Evolutionary conservation across 345 rosid species (phyloP), one percentile per base, ranked within the genome.

Genomic region (Eutrema japonicum): DNA sequence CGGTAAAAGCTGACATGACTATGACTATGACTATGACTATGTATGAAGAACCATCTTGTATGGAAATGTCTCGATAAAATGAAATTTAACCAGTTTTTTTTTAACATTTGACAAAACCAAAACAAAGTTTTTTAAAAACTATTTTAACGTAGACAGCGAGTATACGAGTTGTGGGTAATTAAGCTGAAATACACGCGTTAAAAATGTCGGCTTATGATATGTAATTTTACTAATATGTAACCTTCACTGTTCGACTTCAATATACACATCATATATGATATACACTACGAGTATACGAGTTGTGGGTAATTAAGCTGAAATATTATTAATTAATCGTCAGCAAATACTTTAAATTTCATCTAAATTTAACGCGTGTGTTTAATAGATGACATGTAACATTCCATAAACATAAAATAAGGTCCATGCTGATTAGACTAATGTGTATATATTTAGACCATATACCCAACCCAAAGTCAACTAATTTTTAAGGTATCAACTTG

Each of bases 401-500:
- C 75, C 69, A 63, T 51, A 51, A 9, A 42, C 35, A 62, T 61
- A 71, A 11, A 50, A 12, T 30, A 52, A 62, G 26, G 16, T 62
- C 35, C 55, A 53, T 42, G 76, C 63, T 62, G 69, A 62, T 41
- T 72, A 42, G 16, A 63, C 38, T 22, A 53, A 63, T 43, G 29
- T 52, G 10, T 56, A 26, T 63, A 46, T 8, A 57, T 22, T 33
- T 62, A 37, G 32, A 51, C 56, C 33, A 49, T 49, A 48, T 26
- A 14, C 2, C 13, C 18, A 71, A 18, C 50, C 53, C 36, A 14
- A 72, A 42, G 76, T 33, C 76, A 63, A 36, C 29, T 53, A 54
- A 11, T 22, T 62, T 72, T 43, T 35, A 42, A 51, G 46, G 69
- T 62, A 62, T 62, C 76, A 62, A 52, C 16, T 71, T 71, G 68